Evolutionary conservation across 352 stramenopile genomes (phyloP), one percentile per base, ranked within the genome.

Genomic region (Globisporangium solare): DNA sequence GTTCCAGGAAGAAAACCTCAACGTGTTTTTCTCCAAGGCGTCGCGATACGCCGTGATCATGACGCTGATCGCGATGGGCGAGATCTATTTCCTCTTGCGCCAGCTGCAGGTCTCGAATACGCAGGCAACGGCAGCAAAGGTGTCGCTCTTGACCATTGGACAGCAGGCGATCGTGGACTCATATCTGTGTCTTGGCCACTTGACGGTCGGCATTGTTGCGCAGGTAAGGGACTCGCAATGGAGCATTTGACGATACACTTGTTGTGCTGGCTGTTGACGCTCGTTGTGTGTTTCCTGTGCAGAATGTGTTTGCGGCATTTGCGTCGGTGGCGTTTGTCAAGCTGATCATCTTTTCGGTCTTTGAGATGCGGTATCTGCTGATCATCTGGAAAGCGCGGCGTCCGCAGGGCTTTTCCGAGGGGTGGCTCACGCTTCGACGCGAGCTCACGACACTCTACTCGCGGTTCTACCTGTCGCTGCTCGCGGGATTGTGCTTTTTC

Each of bases 291-390:
- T 55, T 49, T n/a, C 32, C 20, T 63, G 35, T 21, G 20, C 74
- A 98, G 70, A 93, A 95, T n/a, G 81, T 99, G 13, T 98, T 99
- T 65, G 94, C 91, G 4, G 86, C 96, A 5, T 98, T 99, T 71
- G 94, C 92, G 1, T 97, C 85, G 24, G 92, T 98, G 31, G 95
- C 95, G 6, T 99, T 99, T 56, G 97, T 99, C 53, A 98, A 99
- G 76, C 78, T 99, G 6, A 88, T 99, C 48, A 98, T 98, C 52
- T 99, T 99, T 65, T 98, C 94, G 40, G 92, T 99, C 40, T 98
- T 99, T 63, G 96, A 99, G 67, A 98, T 99, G 92, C 97, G 97
- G 21, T 99, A 98, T 68, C 77, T 99, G 75, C 77, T 98, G 41
- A 94, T 98, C 55, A 98, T 99, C 31, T 98, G 95, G 68, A 97